Percentiles rank a stretch among this genome's conserved stretches.
phyloP scores from a whole-genome alignment of 352 stramenopile species.

The Globisporangium lucens region DNA sequence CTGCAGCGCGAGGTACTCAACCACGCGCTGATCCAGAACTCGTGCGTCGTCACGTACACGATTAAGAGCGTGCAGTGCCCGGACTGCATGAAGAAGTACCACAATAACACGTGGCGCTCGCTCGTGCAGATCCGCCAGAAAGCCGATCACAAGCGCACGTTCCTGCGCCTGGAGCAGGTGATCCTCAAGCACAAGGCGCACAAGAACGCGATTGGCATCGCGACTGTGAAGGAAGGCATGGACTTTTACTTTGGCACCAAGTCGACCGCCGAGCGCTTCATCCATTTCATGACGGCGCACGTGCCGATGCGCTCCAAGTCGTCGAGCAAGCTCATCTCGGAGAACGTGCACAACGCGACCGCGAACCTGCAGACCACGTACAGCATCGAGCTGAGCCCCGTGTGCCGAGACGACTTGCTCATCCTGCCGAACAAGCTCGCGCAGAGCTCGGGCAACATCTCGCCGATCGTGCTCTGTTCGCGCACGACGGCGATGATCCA shows the following conservation, averaged over 20 bases:
- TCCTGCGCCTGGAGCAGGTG: slow-evolving; percentile 64
- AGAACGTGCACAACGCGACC: slow-evolving; percentile 61
- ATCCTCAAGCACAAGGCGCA: slow-evolving; percentile 79
- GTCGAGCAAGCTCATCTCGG: slow-evolving; percentile 72
- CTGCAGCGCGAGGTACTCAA: slow-evolving; percentile 72
- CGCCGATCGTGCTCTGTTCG: slow-evolving; percentile 52
- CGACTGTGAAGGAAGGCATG: slow-evolving; percentile 64
- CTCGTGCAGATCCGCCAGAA: slow-evolving; percentile 80
- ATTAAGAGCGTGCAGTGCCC: slow-evolving; percentile 63
- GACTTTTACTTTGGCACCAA: slow-evolving; percentile 80
- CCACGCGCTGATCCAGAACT: slow-evolving; percentile 65
- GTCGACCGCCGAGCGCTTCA: slow-evolving; percentile 49
- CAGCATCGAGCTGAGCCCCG: slow-evolving; percentile 63
- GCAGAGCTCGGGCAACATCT: slow-evolving; percentile 63
- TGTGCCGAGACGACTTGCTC: slow-evolving; percentile 79
- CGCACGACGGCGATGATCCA: slow-evolving; percentile 64
- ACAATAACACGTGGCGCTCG: slow-evolving; percentile 63
- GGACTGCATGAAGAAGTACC: slow-evolving; percentile 71
- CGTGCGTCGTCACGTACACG: slow-evolving; percentile 61
- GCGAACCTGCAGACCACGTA: slow-evolving; percentile 69
- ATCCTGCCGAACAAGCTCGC: slow-evolving; percentile 55
- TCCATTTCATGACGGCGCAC: slow-evolving; percentile 54
- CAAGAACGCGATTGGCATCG: slow-evolving; percentile 56
- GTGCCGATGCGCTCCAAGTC: slow-evolving; percentile 70
- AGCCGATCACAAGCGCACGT: slow-evolving; percentile 70